These are phyloP conservation scores for Bigelowiella natans DNA, from an alignment of 78 protist species.

Conservation along the genomic window DNA sequence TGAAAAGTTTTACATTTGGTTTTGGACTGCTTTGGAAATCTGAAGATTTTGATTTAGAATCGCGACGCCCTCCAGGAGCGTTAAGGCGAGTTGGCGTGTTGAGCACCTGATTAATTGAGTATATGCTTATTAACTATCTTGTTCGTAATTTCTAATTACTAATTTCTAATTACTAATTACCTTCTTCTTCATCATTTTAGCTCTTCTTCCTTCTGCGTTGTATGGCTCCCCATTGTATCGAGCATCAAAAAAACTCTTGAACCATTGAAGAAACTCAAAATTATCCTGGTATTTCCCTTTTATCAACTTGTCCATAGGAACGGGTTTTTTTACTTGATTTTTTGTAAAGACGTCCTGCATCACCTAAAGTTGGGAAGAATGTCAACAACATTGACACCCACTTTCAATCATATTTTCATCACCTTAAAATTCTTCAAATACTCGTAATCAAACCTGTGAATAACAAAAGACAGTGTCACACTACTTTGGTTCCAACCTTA, in stretches of 20 bases:
- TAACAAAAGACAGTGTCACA: not conserved
- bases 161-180: not conserved
- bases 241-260: slow-evolving; percentile 27
- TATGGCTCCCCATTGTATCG: not conserved
- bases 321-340: not conserved
- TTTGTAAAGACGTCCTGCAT: not conserved
- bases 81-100: not conserved
- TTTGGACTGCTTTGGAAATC: too few relatives aligned
- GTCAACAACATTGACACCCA: not conserved
- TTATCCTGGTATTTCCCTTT: slow-evolving; percentile 48
- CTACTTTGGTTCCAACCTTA: not conserved
- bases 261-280: slow-evolving; percentile 44
- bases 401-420: not conserved
- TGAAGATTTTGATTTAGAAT: too few relatives aligned
- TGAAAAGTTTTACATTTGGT: too few relatives aligned
- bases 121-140: not conserved
- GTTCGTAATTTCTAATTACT: not conserved
- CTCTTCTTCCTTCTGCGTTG: not conserved
- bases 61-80: too few relatives aligned
- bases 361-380: not conserved
- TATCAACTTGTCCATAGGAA: slow-evolving; percentile 22
- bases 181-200: not conserved
- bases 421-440: not conserved
- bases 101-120: not conserved
- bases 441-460: not conserved